Conservation (phyloP, 306 rosid species). For the Gastrolobium villosum region DNA sequence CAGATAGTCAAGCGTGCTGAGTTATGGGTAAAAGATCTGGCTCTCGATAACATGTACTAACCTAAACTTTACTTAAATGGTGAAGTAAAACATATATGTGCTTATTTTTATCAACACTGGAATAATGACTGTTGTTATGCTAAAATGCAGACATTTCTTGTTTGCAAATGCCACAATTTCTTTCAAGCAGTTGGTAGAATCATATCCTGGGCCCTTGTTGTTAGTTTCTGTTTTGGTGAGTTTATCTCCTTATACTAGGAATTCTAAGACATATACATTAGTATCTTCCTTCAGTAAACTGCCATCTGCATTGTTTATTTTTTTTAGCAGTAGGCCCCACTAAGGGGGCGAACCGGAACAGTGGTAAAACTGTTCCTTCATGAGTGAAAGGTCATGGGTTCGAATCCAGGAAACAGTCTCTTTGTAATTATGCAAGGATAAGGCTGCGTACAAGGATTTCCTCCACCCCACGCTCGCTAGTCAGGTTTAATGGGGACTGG, state of each 20-base stretch:
- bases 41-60: constrained; percentile 77
- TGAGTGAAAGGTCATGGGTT: too few species aligned
- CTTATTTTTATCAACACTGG: constrained; percentile 6
- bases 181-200: constrained; percentile 71
- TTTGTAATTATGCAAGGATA: too few species aligned
- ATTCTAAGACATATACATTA: not conserved
- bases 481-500: too few species aligned
- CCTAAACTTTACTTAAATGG: constrained; percentile 46
- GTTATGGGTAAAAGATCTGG: constrained; percentile 84
- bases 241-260: constrained; percentile 40
- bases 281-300: constrained; percentile 9
- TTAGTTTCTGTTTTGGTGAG: constrained; percentile 91
- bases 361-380: too few species aligned
- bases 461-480: too few species aligned
- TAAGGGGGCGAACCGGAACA: too few species aligned
- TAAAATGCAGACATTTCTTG: constrained; percentile 78
- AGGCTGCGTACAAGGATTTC: too few species aligned
- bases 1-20: constrained; percentile 91
- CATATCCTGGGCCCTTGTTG: constrained; percentile 85
- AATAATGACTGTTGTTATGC: constrained; percentile 40
- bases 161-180: constrained; percentile 89
- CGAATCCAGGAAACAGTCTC: too few species aligned
- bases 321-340: not conserved
- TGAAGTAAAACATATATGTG: constrained; percentile 17
- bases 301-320: not conserved